These are phyloP conservation scores for Debaryomyces sp. DNA, from an alignment of 1,139 yeast species.

Conservation along the genomic window DNA sequence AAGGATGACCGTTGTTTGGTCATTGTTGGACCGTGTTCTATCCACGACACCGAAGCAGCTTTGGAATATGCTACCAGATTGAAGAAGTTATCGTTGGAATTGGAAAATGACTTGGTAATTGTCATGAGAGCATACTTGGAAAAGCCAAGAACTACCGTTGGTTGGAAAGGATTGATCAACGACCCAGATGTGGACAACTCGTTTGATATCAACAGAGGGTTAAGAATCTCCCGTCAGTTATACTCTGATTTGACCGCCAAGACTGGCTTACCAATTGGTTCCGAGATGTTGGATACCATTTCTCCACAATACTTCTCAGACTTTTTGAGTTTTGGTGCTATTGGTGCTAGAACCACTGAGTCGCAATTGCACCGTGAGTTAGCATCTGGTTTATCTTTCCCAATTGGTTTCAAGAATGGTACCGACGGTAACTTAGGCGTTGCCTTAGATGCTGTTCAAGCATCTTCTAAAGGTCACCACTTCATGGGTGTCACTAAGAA, in stretches of 20 bases:
- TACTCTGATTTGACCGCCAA: conserved; percentile 79
- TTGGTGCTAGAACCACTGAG: conserved; percentile 99
- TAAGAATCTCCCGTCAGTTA: conserved; percentile 82
- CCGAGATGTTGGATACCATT: conserved; percentile 97
- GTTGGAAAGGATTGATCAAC: conserved; percentile 98
- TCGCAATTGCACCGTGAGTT: conserved; percentile 97
- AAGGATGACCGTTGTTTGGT: conserved; percentile 81
- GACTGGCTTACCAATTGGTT: conserved; percentile 82
- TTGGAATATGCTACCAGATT: conserved; percentile 81
- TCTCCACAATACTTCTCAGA: conserved; percentile 97
- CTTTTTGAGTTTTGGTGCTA: conserved; percentile 91
- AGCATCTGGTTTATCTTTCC: conserved; percentile 96
- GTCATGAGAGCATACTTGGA: conserved; percentile 97
- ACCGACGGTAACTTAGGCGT: conserved; percentile 95
- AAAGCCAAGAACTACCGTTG: conserved; percentile 98
- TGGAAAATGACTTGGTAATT: conserved; percentile 73
- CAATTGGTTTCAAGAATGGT: conserved; percentile 97
- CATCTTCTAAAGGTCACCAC: conserved; percentile 92
- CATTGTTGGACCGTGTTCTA: conserved; percentile 93
- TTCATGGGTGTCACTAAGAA: conserved; percentile 97
- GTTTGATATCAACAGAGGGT: conserved; percentile 93
- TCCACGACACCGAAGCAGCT: conserved; percentile 90
- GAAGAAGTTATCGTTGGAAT: conserved; percentile 66
- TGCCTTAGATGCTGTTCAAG: conserved; percentile 91
- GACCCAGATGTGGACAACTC: conserved; percentile 95